phyloP scores from a whole-genome alignment of 1,284 basidiomycete genomes.

The Rhodotorula sp. region DNA sequence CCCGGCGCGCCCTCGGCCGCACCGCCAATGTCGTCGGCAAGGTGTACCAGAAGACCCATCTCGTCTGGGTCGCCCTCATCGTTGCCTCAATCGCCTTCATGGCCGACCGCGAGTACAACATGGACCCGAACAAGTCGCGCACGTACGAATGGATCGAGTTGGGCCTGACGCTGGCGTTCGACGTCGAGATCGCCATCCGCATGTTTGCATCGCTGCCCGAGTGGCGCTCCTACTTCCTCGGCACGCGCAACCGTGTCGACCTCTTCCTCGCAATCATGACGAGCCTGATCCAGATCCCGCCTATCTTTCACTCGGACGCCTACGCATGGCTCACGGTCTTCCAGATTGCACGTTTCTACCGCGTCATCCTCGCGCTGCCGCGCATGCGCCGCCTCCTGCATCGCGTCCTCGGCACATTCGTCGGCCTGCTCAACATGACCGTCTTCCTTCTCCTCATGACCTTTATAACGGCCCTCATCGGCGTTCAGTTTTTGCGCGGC shows the following conservation, averaged over 20 bases:
- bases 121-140: conserved; percentile 56
- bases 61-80: conserved; percentile 73
- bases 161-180: conserved; percentile 79
- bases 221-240: conserved; percentile 73
- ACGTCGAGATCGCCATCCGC: conserved; percentile 81
- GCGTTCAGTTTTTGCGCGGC: conserved; percentile 63
- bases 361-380: conserved; percentile 86
- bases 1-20: conserved; percentile 54
- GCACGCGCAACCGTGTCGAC: conserved; percentile 75
- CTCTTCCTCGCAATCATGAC: conserved; percentile 75
- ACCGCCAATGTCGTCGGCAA: conserved; percentile 31
- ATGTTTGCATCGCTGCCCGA: conserved; percentile 73
- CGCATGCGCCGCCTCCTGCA: conserved; percentile 79
- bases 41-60: conserved; percentile 62
- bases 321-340: conserved; percentile 93
- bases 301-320: conserved; percentile 63
- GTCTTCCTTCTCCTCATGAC: conserved; percentile 89
- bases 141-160: conserved; percentile 68
- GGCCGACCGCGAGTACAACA: conserved; percentile 68
- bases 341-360: conserved; percentile 85
- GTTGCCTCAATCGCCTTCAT: conserved; percentile 66
- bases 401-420: conserved; percentile 88
- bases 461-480: conserved; percentile 73
- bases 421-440: conserved; percentile 89
- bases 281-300: conserved; percentile 82